Evolutionary conservation across 2,329 filamentous ascomycete species (phyloP), one percentile per base, ranked within the genome.

Genomic region (Colletotrichum sp.): DNA sequence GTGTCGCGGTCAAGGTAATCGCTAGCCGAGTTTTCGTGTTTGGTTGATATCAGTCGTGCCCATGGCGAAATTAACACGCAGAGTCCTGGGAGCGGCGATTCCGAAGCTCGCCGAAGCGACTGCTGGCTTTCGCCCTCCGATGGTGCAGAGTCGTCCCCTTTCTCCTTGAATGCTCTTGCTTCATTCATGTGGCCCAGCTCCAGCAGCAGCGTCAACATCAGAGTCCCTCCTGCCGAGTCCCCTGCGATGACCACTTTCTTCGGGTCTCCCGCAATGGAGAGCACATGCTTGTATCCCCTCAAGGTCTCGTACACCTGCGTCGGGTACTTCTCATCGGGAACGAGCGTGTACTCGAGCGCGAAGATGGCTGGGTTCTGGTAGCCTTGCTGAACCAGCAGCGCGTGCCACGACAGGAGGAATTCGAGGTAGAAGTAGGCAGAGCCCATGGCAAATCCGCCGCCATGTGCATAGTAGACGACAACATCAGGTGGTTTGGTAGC

Each of bases 381-480:
- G 2, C 93, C 94, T 21, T 88, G 86, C 67, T 90, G 85, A 71
- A 91, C 88, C 52, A 98, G 87, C 21, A 95, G 85, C 59, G 89
- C 87, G 15, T 94, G 86, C 93, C 93, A 95, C 10, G 92, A 90
- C 70, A 96, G 86, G 4, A 98, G 88, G 79, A 96, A 97, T 80
- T 98, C 95, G 43, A 96, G 90, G 82, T 98, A 98, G 83, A 98
- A 98, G 85, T 94, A 94, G 21, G 90, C 88, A 15, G 94, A 95
- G 5, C 95, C 95, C 93, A 98, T 94, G 8, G 92, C 91, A 82
- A 98, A 97, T 1, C 95, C 95, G 26, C 95, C 95, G 18, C 94
- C 95, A 82, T 98, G 95, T 55, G 91, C 91, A 82, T 97, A 97
- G 82, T 95, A 96, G 3, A 98, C 84, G n/a, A 96, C 92, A 71